Percentiles rank a stretch among this genome's conserved stretches.
phyloP scores from a whole-genome alignment of 202 grass and related monocot genomes.

The Carex arenaria region DNA sequence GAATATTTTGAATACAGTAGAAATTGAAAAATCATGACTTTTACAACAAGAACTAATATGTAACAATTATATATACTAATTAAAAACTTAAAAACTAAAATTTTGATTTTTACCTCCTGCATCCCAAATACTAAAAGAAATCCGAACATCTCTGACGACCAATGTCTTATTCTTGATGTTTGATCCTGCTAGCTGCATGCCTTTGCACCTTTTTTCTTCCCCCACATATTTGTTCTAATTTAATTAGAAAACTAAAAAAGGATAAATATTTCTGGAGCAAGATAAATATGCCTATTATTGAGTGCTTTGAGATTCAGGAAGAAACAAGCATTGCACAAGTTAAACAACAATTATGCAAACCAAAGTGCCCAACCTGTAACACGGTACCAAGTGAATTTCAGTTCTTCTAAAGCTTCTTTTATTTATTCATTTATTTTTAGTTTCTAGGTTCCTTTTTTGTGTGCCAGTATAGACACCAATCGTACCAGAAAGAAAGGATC shows the following conservation, averaged over 20 bases:
- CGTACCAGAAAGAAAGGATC: not conserved
- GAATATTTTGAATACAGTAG: not conserved
- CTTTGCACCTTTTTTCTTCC: not conserved
- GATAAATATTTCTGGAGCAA: not conserved
- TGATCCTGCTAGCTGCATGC: slow-evolving; percentile 23
- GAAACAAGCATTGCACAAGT: not conserved
- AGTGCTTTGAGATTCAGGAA: not conserved
- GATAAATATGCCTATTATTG: not conserved
- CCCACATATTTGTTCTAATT: slow-evolving; percentile 28
- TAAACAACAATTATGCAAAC: not conserved
- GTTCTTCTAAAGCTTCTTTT: not conserved
- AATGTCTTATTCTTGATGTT: slow-evolving; percentile 27
- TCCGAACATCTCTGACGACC: slow-evolving; percentile 13
- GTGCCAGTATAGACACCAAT: not conserved
- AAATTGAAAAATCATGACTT: not conserved
- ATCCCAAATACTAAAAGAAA: slow-evolving; percentile 35
- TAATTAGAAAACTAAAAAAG: not conserved
- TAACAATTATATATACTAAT: not conserved
- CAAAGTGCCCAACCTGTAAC: not conserved
- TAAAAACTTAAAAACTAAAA: not conserved
- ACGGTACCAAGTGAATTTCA: not conserved
- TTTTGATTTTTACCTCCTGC: slow-evolving; percentile 22
- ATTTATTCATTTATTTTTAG: not conserved
- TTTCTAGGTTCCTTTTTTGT: not conserved
- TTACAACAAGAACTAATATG: not conserved